Evolutionary conservation across 1,284 basidiomycete genomes (phyloP).

Genomic region (Puccinia horiana): DNA sequence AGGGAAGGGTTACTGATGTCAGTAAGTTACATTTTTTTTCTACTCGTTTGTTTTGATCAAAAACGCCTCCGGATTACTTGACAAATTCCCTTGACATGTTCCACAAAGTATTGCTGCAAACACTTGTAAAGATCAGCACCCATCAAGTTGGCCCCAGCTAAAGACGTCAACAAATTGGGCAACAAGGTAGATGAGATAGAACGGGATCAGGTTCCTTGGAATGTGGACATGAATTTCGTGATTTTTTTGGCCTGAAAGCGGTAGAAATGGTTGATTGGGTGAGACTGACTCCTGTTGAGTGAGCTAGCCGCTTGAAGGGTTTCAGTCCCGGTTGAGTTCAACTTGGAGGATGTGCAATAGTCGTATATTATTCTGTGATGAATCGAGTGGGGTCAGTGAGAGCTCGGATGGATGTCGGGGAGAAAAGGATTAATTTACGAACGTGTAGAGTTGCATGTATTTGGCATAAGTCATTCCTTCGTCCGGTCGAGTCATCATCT

Average conservation of each 20-base stretch:
- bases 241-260: slow-evolving; percentile 50
- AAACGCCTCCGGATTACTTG: slow-evolving; percentile 63
- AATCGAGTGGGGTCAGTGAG: slow-evolving; percentile 25
- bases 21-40: background rate
- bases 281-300: slow-evolving; percentile 53
- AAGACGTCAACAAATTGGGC: background rate
- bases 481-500: slow-evolving; percentile 84
- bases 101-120: slow-evolving; percentile 78
- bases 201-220: background rate
- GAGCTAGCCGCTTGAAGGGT: slow-evolving; percentile 53
- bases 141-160: slow-evolving; percentile 89
- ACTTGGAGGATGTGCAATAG: slow-evolving; percentile 88
- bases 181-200: no score
- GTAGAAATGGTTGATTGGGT: slow-evolving; percentile 49
- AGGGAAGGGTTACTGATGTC: slow-evolving; percentile 10
- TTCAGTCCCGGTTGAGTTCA: slow-evolving; percentile 67
- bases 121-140: slow-evolving; percentile 91
- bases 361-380: slow-evolving; percentile 76
- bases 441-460: slow-evolving; percentile 87
- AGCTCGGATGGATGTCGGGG: background rate
- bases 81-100: slow-evolving; percentile 71
- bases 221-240: no score
- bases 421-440: slow-evolving; percentile 16
- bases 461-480: slow-evolving; percentile 85
- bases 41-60: slow-evolving; percentile 33